These are phyloP conservation scores for Fusarium sp. DNA, from an alignment of 2,329 filamentous ascomycete genomes.

Conservation along the genomic window DNA sequence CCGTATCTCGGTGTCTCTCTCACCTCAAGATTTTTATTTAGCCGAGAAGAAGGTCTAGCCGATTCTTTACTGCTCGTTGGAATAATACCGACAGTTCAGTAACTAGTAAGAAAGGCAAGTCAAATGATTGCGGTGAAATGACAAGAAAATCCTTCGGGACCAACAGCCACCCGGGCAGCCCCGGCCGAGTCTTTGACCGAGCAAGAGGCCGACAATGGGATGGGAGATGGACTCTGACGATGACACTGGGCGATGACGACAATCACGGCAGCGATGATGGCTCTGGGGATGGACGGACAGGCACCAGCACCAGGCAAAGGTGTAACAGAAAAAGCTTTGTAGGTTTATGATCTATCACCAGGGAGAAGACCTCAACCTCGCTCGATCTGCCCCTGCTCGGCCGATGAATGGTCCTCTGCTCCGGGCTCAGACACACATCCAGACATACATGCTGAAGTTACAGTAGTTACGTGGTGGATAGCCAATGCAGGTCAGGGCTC, in stretches of 20 bases:
- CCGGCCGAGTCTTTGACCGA: slow-evolving; percentile 17
- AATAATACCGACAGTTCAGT: background rate
- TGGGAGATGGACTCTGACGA: background rate
- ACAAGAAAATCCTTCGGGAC: slow-evolving; percentile 1
- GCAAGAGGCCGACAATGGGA: background rate
- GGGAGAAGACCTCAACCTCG: background rate
- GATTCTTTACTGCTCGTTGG: background rate
- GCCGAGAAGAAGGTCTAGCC: slow-evolving; percentile 34
- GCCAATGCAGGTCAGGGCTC: background rate
- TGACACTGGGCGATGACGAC: slow-evolving; percentile 1
- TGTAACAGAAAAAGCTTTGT: background rate
- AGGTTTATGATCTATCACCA: background rate
- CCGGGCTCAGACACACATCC: background rate
- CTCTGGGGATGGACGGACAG: background rate
- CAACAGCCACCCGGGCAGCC: slow-evolving; percentile 11
- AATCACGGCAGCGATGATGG: slow-evolving; percentile 15
- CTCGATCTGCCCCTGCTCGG: slow-evolving; percentile 1
- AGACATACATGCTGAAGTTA: background rate
- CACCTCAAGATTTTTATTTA: slow-evolving; percentile 40
- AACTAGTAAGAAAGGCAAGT: background rate
- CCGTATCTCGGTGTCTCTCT: slow-evolving; percentile 38
- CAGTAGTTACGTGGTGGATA: background rate
- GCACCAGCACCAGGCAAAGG: background rate
- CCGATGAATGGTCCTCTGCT: background rate
- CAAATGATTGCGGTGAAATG: slow-evolving; percentile 17